Percentiles rank a stretch among this genome's conserved stretches.
phyloP scores from a whole-genome alignment of 352 stramenopile genomes.

The Phytophthora cactorum region DNA sequence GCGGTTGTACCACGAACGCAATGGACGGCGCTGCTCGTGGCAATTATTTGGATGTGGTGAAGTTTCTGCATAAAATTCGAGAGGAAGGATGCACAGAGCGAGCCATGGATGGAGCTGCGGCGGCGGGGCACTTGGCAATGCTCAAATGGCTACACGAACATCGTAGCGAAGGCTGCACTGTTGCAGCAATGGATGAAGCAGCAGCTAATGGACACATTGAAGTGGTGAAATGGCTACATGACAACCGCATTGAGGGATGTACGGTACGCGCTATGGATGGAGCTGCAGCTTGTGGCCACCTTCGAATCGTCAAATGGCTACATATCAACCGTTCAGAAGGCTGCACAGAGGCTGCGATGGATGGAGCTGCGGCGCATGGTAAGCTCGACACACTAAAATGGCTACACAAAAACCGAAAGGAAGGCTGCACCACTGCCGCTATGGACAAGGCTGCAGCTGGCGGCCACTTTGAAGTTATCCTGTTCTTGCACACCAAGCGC shows the following conservation, averaged over 20 bases:
- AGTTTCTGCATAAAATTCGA: constrained; percentile 44
- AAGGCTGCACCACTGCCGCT: constrained; percentile 41
- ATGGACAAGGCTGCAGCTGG: constrained; percentile 40
- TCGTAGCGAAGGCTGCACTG: constrained; percentile 33
- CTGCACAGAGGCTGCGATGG: constrained; percentile 47
- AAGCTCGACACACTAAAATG: constrained; percentile 40
- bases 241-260: constrained; percentile 38
- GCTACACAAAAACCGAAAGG: constrained; percentile 35
- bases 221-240: constrained; percentile 42
- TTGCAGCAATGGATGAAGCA: constrained; percentile 37
- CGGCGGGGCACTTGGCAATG: constrained; percentile 30
- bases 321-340: constrained; percentile 35
- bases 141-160: constrained; percentile 44
- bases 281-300: constrained; percentile 34
- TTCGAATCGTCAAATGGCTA: constrained; percentile 40
- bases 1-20: constrained; percentile 38
- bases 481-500: constrained; percentile 43
- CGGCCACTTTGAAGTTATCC: constrained; percentile 47
- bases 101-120: constrained; percentile 44
- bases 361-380: constrained; percentile 37
- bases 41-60: constrained; percentile 39
- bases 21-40: constrained; percentile 39
- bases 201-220: constrained; percentile 38
- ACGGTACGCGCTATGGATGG: constrained; percentile 38
- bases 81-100: constrained; percentile 39